Evolutionary conservation across 2,329 filamentous ascomycete genomes (phyloP), one percentile per base, ranked within the genome.

Genomic region (Chrysosporium keratinophilum): DNA sequence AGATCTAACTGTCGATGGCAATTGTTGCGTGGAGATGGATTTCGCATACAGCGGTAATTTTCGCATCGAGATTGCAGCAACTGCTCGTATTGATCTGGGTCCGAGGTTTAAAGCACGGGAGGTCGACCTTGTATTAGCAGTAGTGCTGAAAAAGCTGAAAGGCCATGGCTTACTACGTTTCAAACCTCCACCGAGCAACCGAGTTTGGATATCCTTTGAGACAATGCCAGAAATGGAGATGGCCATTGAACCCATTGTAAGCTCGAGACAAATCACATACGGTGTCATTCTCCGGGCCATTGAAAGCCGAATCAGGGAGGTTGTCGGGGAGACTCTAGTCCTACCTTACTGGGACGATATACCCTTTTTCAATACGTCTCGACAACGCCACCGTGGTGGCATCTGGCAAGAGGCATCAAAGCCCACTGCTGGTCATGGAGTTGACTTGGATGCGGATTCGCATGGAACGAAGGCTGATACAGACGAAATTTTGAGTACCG

Each of bases 291-390:
- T 97, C 11, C 82, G 89, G 48, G 88, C 94, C 57, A 97, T 98
- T 56, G 93, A 98, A 69, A 95, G 87, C 64, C 80, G 89, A 48
- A 96, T 98, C 66, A 87, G 94, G 64, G 90, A 96, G 69, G 89
- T 96, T 7, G 78, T 98, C 56, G 87, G 86, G 9, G 93, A 98
- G 71, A 95, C 89, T 1, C 69, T 97, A 17, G 93, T 98, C 1
- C 76, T 85, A 54, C 93, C 93, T 0, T 95, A 95, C 65, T 98
- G 93, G 91, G 93, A 98, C 60, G 93, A 98, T 66, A 79, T 88
- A 20, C 89, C 93, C 0, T 97, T 98, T 68, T 85, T 88, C 65
- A 82, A 86, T 61, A 97, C 89, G 0, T 78, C 83, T 54, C 75
- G 80, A 54, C 88, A 95, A 66, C 72, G 75, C 17, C 89, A 88